These are phyloP conservation scores for Pseudisothecium myosuroides DNA, from an alignment of 225 moss, liverwort and hornwort genomes.

Conservation along the genomic window DNA sequence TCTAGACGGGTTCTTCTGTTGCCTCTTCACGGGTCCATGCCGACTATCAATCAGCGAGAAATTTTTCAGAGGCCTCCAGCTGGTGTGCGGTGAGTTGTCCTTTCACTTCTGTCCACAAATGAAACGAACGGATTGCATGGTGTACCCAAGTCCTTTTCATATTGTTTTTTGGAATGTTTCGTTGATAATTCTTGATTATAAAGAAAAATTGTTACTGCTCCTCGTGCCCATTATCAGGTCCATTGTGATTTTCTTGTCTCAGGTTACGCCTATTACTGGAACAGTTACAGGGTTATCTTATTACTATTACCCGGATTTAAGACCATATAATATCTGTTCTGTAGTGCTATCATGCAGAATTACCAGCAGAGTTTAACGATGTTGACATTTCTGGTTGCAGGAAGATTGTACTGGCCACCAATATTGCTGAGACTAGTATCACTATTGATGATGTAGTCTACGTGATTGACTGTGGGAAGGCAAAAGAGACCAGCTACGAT, in stretches of 20 bases:
- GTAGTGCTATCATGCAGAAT: background rate
- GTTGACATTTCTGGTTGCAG: slow-evolving; percentile 40
- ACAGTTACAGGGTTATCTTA: background rate
- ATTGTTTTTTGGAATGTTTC: background rate
- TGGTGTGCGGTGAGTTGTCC: slow-evolving; percentile 62
- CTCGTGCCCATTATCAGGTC: background rate
- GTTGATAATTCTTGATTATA: background rate
- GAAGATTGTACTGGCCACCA: slow-evolving; percentile 95
- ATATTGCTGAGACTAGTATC: slow-evolving; percentile 98
- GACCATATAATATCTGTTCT: background rate
- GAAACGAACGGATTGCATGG: background rate
- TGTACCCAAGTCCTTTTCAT: background rate
- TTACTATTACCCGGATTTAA: background rate
- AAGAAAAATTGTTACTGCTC: background rate
- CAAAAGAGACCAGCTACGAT: slow-evolving; percentile 99
- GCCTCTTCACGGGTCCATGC: slow-evolving; percentile 99
- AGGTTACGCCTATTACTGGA: background rate
- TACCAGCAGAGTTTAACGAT: background rate
- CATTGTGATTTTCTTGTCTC: background rate
- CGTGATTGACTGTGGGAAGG: slow-evolving; percentile 97
- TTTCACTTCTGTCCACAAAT: background rate
- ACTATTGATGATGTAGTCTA: slow-evolving; percentile 99
- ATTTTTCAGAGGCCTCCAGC: slow-evolving; percentile 86
- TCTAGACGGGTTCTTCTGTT: slow-evolving; percentile 54
- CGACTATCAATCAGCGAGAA: slow-evolving; percentile 91